Conservation (phyloP, 2,329 filamentous ascomycete species). For the Triangularia verruculosa region DNA sequence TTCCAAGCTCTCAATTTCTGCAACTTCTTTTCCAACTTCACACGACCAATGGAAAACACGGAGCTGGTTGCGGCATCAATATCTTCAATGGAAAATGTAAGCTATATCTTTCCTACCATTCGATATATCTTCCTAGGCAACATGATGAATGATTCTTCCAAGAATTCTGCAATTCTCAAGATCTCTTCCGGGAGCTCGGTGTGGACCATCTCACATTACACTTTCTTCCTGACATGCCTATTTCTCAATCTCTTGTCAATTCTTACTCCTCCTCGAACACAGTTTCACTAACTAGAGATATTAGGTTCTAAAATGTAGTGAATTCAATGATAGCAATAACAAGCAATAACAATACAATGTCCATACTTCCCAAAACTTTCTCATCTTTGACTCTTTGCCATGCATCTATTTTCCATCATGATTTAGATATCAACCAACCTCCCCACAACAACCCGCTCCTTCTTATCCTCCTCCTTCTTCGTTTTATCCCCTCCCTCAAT, state of each 20-base stretch:
- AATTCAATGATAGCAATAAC: not conserved
- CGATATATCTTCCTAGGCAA: conserved; percentile 1
- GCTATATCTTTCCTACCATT: not conserved
- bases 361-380: not conserved
- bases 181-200: conserved; percentile 14
- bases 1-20: not conserved
- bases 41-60: not conserved
- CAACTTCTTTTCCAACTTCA: not conserved
- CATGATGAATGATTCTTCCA: conserved; percentile 33
- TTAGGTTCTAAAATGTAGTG: not conserved
- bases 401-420: no score
- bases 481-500: not conserved
- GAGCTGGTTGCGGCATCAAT: not conserved
- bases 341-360: not conserved
- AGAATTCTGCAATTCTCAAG: conserved; percentile 52
- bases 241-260: not conserved
- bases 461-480: not conserved
- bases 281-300: not conserved
- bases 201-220: conserved; percentile 26
- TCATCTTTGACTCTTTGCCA: no score
- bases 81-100: conserved; percentile 8
- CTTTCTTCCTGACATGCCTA: conserved; percentile 4
- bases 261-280: no score
- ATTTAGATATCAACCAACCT: conserved; percentile 21
- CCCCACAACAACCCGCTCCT: not conserved